Base-by-base conservation (phyloP, 345 rosid species). In the Citrus glauca region DNA sequence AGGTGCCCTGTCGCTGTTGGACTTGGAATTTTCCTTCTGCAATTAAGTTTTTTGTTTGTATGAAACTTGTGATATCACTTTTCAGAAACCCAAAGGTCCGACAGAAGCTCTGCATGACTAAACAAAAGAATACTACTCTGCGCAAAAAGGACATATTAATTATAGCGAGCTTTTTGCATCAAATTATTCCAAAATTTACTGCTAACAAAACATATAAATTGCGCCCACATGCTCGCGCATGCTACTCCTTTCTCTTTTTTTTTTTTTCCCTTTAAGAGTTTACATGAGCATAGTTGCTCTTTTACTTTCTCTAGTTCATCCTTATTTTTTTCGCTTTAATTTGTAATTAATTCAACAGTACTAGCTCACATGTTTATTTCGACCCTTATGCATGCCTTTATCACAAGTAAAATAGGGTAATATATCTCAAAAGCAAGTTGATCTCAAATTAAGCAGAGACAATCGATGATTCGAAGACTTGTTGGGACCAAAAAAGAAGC, bases 401-500 rank as follows among this genome's bases (percentile, higher is more conserved):
- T 28, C 45, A 30, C 69, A 20, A 74, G 61, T 69, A 45, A 42
- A 63, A 30, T 24, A 74, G 45, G 45, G 60, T 69, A 32, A 32
- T 11, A 32, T 6, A 50, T n/a, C 62, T 22, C 14, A 13, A 30
- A 6, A 37, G 33, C 63, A 66, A 65, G 61, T 45, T 48, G 45
- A 65, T 27, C n/a, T 53, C 57, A 1, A 53, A 53, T 53, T 53
- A 53, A 6, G 24, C 67, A 45, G 77, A 48, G 24, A 70, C 61
- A 27, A 48, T 33, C 20, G 27, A 22, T 53, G 50, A 72, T 72
- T 19, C 14, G 38, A 72, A 24, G 32, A 9, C 65, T 72, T 48
- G 45, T 19, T 40, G 77, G 83, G 80, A 77, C 83, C 83, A 74
- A 66, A 77, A 60, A 50, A 60, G 65, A 16, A 59, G 48, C 72